Evolutionary conservation across 305 asterid genomes (phyloP), one percentile per base, ranked within the genome.

Genomic region (Ilex paraguariensis): DNA sequence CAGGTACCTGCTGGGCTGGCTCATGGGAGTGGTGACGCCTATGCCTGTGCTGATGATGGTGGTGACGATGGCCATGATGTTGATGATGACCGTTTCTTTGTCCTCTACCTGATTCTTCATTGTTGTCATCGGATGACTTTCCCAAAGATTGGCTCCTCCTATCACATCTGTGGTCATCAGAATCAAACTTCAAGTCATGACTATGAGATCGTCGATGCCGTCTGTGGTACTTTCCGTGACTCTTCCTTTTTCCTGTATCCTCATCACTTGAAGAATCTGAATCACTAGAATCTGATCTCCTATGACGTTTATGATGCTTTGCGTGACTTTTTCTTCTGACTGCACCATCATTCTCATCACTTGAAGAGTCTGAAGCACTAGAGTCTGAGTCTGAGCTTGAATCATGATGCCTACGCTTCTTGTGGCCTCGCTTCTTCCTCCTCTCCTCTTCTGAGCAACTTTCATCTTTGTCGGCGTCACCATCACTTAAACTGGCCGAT

Each of bases 401-500:
- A 60, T 65, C 68, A 61, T 60, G 80, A 66, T 70, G 82, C 66
- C 65, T 67, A 54, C 39, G 79, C 69, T 77, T 87, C 83, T 73
- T 82, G 54, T 79, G 86, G 56, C 70, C 63, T 36, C 61, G 86
- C 74, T 72, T 83, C 82, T 78, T 88, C 42, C 75, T 73, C 58
- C 54, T 73, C 54, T 69, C 77, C 65, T 72, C 85, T 68, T 79
- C 88, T 62, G 79, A 69, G 31, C 74, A 82, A 17, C 77, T 77
- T 46, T 73, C 79, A 50, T 73, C 71, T 60, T 62, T 82, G 66
- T 71, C 79, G 61, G 82, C 76, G 69, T 75, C 66, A 62, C 69
- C 81, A 51, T 78, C 79, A 62, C 70, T 45, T 56, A 84, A 77
- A 52, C 67, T 73, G 6, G 82, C 81, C 31, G 76, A 77, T 9